Base-by-base conservation (phyloP, 257 asterid genomes). In the Lycium barbarum region DNA sequence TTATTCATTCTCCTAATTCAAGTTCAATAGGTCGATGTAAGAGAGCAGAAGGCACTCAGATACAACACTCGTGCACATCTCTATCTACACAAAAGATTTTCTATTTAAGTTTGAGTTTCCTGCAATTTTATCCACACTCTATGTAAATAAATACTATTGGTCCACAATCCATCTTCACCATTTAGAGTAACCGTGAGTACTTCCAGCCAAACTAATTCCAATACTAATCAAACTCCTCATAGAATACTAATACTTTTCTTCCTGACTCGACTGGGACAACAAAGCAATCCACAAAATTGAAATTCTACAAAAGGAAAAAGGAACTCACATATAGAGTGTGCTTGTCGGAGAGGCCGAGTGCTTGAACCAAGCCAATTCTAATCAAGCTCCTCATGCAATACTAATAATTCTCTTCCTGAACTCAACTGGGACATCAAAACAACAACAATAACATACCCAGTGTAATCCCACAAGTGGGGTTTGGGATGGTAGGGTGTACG, bases 311-410 rank as follows among this genome's bases (percentile, higher is more conserved):
- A 14, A 4, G 84, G 45, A 13, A 61, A 45, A 73, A 62, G 49
- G 8, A 83, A 87, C 90, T 89, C 70, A 94, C 99, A 83, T 91
- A 94, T 51, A 93, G 89, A 45, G 94, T 92, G 84, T 90, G 96
- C 80, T 90, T 92, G 36, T 86, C 96, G 62, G 93, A 91, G 84
- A 96, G 92, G 51, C 99, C 98, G 13, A 96, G 98, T 36, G 99
- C 97, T 71, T 90, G 93, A 87, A 94, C 95, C 89, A 96, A 89
- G 38, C 99, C 98, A 66, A 94, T 65, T 88, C 98, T 93, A 40
- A 40, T 40, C 45, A 40, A 40, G 4, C 45, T 40, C 4, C 45
- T 40, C 5, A 40, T 5, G 6, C 0, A 6, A 40, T 40, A 6
- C 45, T 40, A 66, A 12, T 3, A 15, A 68, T 7, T 38, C 17